Conservation (phyloP, 2,329 filamentous ascomycete genomes). For the Neurospora sp. region DNA sequence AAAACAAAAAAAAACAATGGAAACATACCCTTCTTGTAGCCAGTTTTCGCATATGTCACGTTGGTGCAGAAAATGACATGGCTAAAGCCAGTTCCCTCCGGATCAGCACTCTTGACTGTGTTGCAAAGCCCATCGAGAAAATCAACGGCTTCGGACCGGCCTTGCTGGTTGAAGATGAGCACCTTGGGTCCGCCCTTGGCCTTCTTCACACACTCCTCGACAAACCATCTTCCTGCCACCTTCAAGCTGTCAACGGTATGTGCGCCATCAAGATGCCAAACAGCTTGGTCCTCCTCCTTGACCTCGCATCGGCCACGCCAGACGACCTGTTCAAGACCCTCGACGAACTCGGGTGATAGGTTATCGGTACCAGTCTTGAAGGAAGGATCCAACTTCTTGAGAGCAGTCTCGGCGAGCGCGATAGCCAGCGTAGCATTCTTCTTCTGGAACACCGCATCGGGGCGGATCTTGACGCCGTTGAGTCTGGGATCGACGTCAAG, state of each 20-base stretch:
- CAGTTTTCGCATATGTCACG: slow-evolving; percentile 41
- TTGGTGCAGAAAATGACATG: slow-evolving; percentile 68
- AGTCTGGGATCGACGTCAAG: slow-evolving; percentile 38
- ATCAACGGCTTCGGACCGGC: slow-evolving; percentile 40
- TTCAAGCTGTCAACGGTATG: slow-evolving; percentile 87
- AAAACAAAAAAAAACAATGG: background rate
- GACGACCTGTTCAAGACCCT: slow-evolving; percentile 63
- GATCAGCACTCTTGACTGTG: slow-evolving; percentile 31
- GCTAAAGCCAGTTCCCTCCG: slow-evolving; percentile 14
- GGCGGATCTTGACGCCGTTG: slow-evolving; percentile 35
- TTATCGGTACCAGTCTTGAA: slow-evolving; percentile 10
- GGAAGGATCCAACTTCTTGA: slow-evolving; percentile 32
- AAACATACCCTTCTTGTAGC: slow-evolving; percentile 35
- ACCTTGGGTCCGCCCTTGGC: slow-evolving; percentile 31
- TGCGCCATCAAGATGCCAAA: slow-evolving; percentile 87
- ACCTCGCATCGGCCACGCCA: slow-evolving; percentile 72
- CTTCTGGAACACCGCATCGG: slow-evolving; percentile 47
- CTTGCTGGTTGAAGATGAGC: slow-evolving; percentile 85
- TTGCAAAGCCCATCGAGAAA: slow-evolving; percentile 33
- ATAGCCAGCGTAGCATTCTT: slow-evolving; percentile 41
- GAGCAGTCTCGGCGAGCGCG: slow-evolving; percentile 38
- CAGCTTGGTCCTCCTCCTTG: slow-evolving; percentile 43
- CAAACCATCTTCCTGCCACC: slow-evolving; percentile 75
- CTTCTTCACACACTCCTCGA: slow-evolving; percentile 32
- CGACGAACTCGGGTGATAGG: slow-evolving; percentile 55